phyloP scores from a whole-genome alignment of 371 early-diverging fungal genomes.

The Batrachochytrium dendrobatidis region DNA sequence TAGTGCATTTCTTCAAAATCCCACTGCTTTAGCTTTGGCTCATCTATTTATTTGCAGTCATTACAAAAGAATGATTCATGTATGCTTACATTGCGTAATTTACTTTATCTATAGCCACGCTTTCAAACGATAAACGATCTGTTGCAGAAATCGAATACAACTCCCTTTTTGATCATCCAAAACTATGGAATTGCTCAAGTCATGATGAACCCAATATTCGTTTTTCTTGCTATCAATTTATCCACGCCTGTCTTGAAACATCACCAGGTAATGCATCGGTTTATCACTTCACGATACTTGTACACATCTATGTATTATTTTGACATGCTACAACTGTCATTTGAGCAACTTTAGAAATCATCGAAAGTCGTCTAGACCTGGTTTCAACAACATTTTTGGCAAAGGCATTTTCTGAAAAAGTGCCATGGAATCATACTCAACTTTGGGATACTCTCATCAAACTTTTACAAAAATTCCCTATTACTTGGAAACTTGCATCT shows the following conservation, averaged over 20 bases:
- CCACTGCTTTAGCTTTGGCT: no score
- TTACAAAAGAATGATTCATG: background rate
- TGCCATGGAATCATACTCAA: conserved; percentile 46
- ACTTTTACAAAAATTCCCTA: conserved; percentile 45
- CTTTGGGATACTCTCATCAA: conserved; percentile 49
- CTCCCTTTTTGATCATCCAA: no score
- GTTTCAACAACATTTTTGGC: conserved; percentile 30
- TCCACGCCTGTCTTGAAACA: background rate
- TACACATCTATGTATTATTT: background rate
- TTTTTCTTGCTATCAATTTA: background rate
- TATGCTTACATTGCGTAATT: background rate
- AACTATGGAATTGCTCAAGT: background rate
- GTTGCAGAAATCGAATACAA: no score
- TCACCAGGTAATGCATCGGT: background rate
- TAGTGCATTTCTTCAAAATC: background rate
- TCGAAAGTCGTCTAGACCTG: conserved; percentile 38
- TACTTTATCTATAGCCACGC: background rate
- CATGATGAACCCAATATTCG: background rate
- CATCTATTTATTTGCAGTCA: background rate
- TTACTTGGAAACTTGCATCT: conserved; percentile 53
- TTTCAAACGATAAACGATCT: background rate
- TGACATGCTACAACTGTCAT: background rate
- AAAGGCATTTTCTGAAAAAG: conserved; percentile 39
- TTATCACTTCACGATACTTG: no score
- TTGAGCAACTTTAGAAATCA: conserved; percentile 11